Base-by-base conservation (phyloP, 2,329 filamentous ascomycete species). In the Exserohilum turcica region DNA sequence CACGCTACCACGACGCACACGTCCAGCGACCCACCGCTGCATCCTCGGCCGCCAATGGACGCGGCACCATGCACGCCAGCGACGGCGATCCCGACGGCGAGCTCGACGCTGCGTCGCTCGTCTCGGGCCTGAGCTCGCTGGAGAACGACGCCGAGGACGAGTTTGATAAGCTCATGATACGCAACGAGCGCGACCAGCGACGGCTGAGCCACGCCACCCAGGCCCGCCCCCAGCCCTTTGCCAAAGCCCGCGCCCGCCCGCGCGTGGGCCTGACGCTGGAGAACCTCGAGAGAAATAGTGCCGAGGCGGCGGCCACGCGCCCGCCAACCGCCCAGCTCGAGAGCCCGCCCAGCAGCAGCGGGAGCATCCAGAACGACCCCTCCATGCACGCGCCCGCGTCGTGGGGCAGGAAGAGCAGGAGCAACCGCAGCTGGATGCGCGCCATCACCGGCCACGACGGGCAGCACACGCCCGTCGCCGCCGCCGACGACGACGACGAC, bases 351-450 rank as follows among this genome's bases (percentile, higher is more conserved):
- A 74, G 73, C 61, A 76, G 76, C 63, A 73, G 63, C 43, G 74
- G 68, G 27, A 70, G 67, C 33, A 50, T 57, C 32, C 59, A 58
- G 24, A 76, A 74, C 24, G 77, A 79, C 49, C 78, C 78, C 19
- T 75, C 78, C 3, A 58, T 80, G 32, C 76, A 77, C 31, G 66
- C 76, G 52, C 80, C 79, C 32, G 64, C 72, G 35, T 67, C 75
- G 57, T 82, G 80, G 79, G 79, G 78, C n/a, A 66, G 77, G 48
- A 80, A 78, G 63, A 75, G 69, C 21, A 74, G 75, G 49, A 62
- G 69, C 8, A 71, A 64, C 39, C 68, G 70, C 19, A 70, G 77
- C 55, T 80, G 78, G 78, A 67, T 79, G 63, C 64, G 74, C n/a
- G 65, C 71, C 36, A 75, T 77, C 45, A 71, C 65, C 8, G 51